Evolutionary conservation across 768 basidiomycete species (phyloP).

Genomic region (Lepiota subincarnata): DNA sequence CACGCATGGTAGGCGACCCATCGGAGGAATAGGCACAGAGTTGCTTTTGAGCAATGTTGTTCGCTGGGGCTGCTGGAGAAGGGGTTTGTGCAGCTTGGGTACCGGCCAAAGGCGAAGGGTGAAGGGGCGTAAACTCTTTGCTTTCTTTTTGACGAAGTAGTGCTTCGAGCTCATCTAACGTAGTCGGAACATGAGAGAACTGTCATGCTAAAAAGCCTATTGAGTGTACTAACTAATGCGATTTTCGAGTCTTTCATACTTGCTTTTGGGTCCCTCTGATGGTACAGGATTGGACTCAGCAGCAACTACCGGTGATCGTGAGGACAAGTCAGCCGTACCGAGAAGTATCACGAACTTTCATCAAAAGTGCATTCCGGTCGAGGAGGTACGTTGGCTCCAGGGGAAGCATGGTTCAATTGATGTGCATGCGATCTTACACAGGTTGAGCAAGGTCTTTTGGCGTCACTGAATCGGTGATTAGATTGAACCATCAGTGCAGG

Average conservation of each 20-base stretch:
- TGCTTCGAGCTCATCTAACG: constrained; percentile 61
- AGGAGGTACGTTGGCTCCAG: constrained; percentile 49
- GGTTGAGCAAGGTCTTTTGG: constrained; percentile 72
- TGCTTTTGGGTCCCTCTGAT: constrained; percentile 52
- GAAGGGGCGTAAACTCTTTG: not conserved
- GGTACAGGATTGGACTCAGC: constrained; percentile 31
- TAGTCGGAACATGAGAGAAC: not conserved
- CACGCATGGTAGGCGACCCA: constrained; percentile 14
- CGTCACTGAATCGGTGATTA: constrained; percentile 45
- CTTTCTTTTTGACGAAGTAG: constrained; percentile 57
- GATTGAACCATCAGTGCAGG: not conserved
- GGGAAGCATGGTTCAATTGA: constrained; percentile 56
- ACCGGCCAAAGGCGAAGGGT: not conserved
- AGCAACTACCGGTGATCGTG: constrained; percentile 26
- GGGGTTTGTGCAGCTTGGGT: not conserved
- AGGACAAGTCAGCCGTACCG: not conserved
- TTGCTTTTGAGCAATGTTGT: not conserved
- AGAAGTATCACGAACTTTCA: constrained; percentile 32
- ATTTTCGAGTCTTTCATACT: constrained; percentile 60
- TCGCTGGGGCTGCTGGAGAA: not conserved
- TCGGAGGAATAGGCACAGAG: constrained; percentile 1
- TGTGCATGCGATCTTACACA: constrained; percentile 74
- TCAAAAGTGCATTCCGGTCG: constrained; percentile 75
- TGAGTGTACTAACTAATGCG: constrained; percentile 54
- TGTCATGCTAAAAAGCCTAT: not conserved